These are phyloP conservation scores for Aspergillaceae sp. DNA, from an alignment of 2,329 filamentous ascomycete genomes.

Conservation along the genomic window DNA sequence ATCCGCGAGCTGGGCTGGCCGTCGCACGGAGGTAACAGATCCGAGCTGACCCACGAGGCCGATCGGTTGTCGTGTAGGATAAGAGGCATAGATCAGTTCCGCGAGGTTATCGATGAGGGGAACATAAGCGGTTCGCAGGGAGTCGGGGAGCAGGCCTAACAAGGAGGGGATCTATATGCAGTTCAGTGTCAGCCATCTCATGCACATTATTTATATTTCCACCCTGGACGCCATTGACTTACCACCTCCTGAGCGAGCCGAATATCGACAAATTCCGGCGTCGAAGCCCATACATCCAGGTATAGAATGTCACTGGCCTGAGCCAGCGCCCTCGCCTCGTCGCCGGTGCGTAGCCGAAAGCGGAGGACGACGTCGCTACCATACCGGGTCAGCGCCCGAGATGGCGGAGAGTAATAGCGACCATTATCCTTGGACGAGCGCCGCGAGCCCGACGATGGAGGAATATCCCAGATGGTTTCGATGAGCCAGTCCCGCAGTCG, in stretches of 20 bases:
- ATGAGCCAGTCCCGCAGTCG: conserved; percentile 36
- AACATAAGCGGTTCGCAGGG: conserved; percentile 62
- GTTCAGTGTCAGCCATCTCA: background rate
- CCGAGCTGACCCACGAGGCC: conserved; percentile 17
- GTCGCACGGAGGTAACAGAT: conserved; percentile 22
- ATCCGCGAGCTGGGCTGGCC: conserved; percentile 39
- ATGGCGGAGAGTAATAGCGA: conserved; percentile 20
- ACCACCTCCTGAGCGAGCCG: conserved; percentile 68
- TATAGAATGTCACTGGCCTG: conserved; percentile 66
- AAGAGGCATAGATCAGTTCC: conserved; percentile 67
- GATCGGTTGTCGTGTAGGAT: conserved; percentile 44
- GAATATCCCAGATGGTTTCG: conserved; percentile 35
- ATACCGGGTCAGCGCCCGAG: conserved; percentile 48
- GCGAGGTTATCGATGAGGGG: conserved; percentile 74
- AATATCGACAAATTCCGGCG: conserved; percentile 74
- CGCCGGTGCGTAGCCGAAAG: conserved; percentile 64
- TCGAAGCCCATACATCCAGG: conserved; percentile 85
- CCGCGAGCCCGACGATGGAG: conserved; percentile 17
- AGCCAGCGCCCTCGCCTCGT: conserved; percentile 63
- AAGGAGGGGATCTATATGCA: conserved; percentile 56
- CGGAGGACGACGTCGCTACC: conserved; percentile 78
- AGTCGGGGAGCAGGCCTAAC: conserved; percentile 65
- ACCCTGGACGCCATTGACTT: conserved; percentile 16
- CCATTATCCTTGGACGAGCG: conserved; percentile 10
- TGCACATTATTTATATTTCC: too few species aligned